A percentile compares a stretch with the other conserved stretches of the same genome.
Conservation (phyloP, 1,284 basidiomycete genomes). For the Tilletiopsis washingtonensis region DNA sequence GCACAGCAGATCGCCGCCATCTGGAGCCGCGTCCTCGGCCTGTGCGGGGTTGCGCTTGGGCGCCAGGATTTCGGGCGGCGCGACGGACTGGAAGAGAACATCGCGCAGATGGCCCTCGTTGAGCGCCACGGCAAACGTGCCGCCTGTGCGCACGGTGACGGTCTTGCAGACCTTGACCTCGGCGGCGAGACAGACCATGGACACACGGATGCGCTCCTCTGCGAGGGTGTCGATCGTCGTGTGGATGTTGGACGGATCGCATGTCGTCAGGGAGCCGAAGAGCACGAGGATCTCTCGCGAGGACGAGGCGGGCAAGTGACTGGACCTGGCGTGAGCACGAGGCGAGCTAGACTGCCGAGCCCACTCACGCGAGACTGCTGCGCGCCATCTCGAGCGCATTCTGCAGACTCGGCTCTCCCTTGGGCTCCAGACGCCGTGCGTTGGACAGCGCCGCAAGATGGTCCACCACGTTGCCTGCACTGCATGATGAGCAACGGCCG, state of each 20-base stretch:
- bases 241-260: constrained; percentile 93
- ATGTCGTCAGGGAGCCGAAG: constrained; percentile 89
- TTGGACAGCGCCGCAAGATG: constrained; percentile 77
- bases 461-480: constrained; percentile 82
- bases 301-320: constrained; percentile 84
- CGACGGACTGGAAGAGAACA: constrained; percentile 86
- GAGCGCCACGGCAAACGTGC: constrained; percentile 68
- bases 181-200: constrained; percentile 77
- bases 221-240: constrained; percentile 76
- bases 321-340: background rate
- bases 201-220: constrained; percentile 70
- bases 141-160: constrained; percentile 50
- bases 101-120: constrained; percentile 97
- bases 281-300: constrained; percentile 88
- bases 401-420: constrained; percentile 88
- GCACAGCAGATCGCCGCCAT: constrained; percentile 71
- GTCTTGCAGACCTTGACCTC: constrained; percentile 97
- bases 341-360: constrained; percentile 44
- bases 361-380: constrained; percentile 52
- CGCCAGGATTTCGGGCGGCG: constrained; percentile 54
- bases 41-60: constrained; percentile 13
- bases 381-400: constrained; percentile 86
- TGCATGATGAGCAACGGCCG: background rate
- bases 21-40: too few relatives aligned
- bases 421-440: constrained; percentile 76